Base-by-base conservation (phyloP, 768 basidiomycete species). In the Leccinum sublutescens region DNA sequence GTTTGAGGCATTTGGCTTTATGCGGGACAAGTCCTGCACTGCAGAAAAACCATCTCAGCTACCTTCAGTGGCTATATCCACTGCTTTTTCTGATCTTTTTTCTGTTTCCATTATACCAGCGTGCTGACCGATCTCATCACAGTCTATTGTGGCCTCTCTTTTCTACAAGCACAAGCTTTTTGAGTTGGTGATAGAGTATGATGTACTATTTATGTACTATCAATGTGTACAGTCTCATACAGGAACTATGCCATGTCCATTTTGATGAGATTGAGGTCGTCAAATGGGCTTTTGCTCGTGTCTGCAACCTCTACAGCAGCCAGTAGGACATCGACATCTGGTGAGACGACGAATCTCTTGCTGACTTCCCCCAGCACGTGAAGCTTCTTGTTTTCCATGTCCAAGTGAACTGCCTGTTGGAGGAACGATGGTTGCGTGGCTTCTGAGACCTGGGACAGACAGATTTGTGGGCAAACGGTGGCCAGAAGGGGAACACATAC, bases 1-100 rank as follows among this genome's bases (percentile, higher is more conserved):
- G 88, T 86, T 89, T 89, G 89, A 91, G 89, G 89, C 89, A 91
- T 90, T 90, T 91, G 88, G 89, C 89, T 90, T 90, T 89, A 91
- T 65, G 88, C 84, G 77, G 82, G 80, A 61, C 62, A 21, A 25
- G 67, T 75, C 83, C 82, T 83, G 85, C 87, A 78, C 74, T 91
- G 89, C 86, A 88, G 89, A 91, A 87, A 69, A 85, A 65, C 71
- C 80, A 89, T 83, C 89, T 91, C 89, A 91, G 88, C 89, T 91
- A 91, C 89, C 89, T 91, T 89, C 87, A 83, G 84, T 80, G 78
- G 73, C 75, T 59, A 71, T 55, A 58, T 53, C 58, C 71, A 74
- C 80, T 81, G 82, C 73, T 82, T 73, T 71, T 58, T 75, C 79
- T 82, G 80, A 82, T 56, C 40, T 38, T 66, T 55, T 5, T 48